phyloP scores from a whole-genome alignment of 78 protist genomes.

The Paulinella micropora region DNA sequence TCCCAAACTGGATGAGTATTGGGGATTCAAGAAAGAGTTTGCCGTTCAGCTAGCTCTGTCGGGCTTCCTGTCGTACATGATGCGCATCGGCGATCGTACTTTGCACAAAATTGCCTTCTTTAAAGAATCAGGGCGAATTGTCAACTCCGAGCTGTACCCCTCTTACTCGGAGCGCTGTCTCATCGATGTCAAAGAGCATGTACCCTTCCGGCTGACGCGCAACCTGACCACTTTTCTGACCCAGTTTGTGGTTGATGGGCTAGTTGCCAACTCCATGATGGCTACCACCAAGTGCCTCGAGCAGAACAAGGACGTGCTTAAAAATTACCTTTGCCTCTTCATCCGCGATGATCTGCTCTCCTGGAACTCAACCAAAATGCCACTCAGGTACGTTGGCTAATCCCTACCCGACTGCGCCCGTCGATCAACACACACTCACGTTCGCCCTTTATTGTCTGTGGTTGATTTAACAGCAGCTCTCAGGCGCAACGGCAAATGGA shows the following conservation, averaged over 20 bases:
- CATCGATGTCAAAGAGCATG: background rate
- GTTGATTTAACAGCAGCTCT: too few species aligned
- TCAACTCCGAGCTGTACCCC: background rate
- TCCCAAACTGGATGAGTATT: background rate
- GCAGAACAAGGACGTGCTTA: background rate
- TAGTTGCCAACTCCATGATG: background rate
- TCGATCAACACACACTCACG: too few species aligned
- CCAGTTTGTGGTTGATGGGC: conserved; percentile 12
- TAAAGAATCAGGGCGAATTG: background rate
- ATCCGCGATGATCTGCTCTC: background rate
- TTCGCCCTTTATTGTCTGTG: too few species aligned
- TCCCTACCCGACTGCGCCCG: too few species aligned
- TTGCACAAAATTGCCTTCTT: background rate
- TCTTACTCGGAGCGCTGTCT: background rate
- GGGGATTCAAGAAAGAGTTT: conserved; percentile 21
- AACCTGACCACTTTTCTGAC: conserved; percentile 17
- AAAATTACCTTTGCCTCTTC: background rate
- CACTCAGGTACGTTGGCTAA: too few species aligned
- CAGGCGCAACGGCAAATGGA: too few species aligned
- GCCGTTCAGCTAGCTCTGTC: conserved; percentile 15
- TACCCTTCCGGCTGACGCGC: conserved; percentile 37
- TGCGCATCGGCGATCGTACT: background rate
- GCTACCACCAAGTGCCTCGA: background rate
- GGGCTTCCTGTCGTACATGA: conserved; percentile 1
- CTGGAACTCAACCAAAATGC: conserved; percentile 5